Evolutionary conservation across 441 rosid genomes (phyloP), one percentile per base, ranked within the genome.

Genomic region (Hura crepitans): DNA sequence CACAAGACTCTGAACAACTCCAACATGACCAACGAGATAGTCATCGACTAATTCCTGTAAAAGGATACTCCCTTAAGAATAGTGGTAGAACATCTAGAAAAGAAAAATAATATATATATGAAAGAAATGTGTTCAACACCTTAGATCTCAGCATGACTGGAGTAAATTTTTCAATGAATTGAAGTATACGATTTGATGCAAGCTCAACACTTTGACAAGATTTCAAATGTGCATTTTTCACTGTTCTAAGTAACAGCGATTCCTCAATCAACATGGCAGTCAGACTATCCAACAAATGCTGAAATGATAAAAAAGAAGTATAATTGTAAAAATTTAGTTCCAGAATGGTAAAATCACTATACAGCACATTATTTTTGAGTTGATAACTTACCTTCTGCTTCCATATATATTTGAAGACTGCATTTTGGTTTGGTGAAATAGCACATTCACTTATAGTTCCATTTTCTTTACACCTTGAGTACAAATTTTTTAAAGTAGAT

Each of bases 231-330:
- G 83, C 58, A 62, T 68, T 80, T 81, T 77, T 91, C 54, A 88
- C 83, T 56, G 84, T 85, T 85, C 74, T 87, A 74, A 92, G 79
- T 79, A 96, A 73, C 61, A 85, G 77, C 23, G 81, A 79, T 74
- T 83, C 96, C 73, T 96, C 98, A 72, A 76, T 79, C 81, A 93
- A 69, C 80, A 82, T 77, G 53, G 79, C 69, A 66, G 67, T 74
- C 60, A 89, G 72, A 72, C 82, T 79, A 86, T 96, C 99, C 81
- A 91, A 87, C 43, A 93, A 77, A 80, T 84, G 78, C 98, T 96
- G 96, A 78, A 75, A 80, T 69, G 71, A 33, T 30, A 17, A n/a
- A 60, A 13, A 20, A 42, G n/a, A n/a, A n/a, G n/a, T n/a, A n/a
- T n/a, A n/a, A n/a, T n/a, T n/a, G n/a, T n/a, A 9, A 8, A 13